phyloP scores from a whole-genome alignment of 2,329 filamentous ascomycete genomes.

The Alternaria panax region DNA sequence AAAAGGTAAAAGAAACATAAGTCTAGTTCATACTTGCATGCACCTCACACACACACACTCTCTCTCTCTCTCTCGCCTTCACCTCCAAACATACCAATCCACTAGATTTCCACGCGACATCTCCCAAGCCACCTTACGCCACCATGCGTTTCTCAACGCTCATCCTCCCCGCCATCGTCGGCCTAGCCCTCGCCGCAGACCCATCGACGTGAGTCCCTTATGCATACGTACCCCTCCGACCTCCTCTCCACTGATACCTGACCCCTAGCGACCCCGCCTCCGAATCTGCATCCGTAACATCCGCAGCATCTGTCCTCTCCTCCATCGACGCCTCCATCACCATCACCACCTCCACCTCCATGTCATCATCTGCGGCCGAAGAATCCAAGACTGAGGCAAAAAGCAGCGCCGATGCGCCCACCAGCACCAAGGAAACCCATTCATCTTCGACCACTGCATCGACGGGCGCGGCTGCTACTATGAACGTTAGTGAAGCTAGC shows the following conservation, averaged over 20 bases:
- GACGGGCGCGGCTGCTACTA: constrained; percentile 13
- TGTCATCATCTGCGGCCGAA: background rate
- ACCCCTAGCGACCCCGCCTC: too few relatives aligned
- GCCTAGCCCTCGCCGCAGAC: background rate
- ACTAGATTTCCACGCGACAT: too few relatives aligned
- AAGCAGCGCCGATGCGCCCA: too few relatives aligned
- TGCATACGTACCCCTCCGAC: too few relatives aligned
- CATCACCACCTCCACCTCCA: too few relatives aligned
- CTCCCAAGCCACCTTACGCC: too few relatives aligned
- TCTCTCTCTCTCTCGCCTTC: background rate
- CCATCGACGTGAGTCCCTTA: background rate
- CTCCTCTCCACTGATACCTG: too few relatives aligned
- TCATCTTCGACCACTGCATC: constrained; percentile 1
- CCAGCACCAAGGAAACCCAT: background rate
- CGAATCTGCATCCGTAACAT: too few relatives aligned
- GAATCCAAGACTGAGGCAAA: too few relatives aligned
- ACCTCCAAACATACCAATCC: background rate
- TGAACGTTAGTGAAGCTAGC: constrained; percentile 1
- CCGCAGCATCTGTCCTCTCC: background rate
- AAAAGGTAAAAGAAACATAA: background rate
- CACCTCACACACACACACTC: too few relatives aligned
- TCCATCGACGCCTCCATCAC: background rate
- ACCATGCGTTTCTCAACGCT: constrained; percentile 21
- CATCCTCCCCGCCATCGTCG: constrained; percentile 8
- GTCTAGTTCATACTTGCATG: background rate